Evolutionary conservation across 495 filamentous ascomycete species (phyloP), one percentile per base, ranked within the genome.

Genomic region (Cercophora scortea): DNA sequence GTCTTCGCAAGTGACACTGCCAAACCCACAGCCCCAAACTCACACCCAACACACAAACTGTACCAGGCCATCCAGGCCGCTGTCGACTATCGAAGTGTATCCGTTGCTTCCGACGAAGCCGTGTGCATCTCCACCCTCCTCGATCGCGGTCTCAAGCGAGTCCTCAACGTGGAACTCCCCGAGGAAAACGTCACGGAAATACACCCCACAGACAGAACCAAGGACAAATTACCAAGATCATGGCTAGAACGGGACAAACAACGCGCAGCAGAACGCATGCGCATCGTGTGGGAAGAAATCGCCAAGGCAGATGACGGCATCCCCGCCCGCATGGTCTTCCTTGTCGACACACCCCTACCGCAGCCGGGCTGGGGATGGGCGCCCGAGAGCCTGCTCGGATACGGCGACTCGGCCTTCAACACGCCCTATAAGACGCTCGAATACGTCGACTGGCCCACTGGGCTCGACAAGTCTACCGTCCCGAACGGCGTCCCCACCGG

Each of bases 41-140:
- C 25, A 25, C 2, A 25, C 34, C 16, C 39, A 7, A 34, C 16
- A 16, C 47, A 50, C 38, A 25, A 40, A 7, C 32, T 50, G 32
- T 50, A 50, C 38, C 47, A 35, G n/a, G 19, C 8, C 17, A 54
- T 64, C 8, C 55, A 61, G 34, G 25, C 35, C n/a, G 53, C 60
- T 10, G 55, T 69, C 17, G 41, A 51, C 49, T 63, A 60, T 53
- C 58, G 64, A 38, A 49, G 51, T 38, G 64, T 70, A 12, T 64
- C 59, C 45, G 56, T 64, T 25, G 47, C 64, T 4, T 61, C 62
- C 5, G 66, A 69, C 52, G 66, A 69, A 49, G 42, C 66, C 3
- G 54, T 70, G 15, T 66, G 66, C 53, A 66, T 67, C 43, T 62
- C 58, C 15, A 66, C 62, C 10, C 58, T 70, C 16, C 44, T 70